A percentile compares a stretch with the other conserved stretches of the same genome.
Evolutionary conservation across 441 rosid species (phyloP).

Genomic region (Breynia disticha): DNA sequence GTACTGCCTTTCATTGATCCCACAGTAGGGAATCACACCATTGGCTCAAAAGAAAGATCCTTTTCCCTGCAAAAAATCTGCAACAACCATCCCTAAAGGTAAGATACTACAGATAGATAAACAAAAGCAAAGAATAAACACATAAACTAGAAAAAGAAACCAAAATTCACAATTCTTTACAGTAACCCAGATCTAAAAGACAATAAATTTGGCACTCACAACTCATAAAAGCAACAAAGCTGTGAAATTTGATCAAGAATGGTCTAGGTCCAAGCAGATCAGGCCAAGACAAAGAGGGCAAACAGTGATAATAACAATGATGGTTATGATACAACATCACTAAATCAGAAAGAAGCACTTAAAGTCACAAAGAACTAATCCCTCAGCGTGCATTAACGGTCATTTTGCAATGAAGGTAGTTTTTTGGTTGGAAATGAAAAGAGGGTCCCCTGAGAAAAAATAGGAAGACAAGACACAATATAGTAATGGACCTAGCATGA

Average conservation of each 20-base stretch:
- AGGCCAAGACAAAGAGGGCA: conserved; percentile 16
- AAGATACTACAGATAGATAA: conserved; percentile 41
- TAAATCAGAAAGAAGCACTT: conserved; percentile 6
- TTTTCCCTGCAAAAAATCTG: conserved; percentile 54
- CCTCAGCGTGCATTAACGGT: conserved; percentile 30
- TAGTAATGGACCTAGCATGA: conserved; percentile 4
- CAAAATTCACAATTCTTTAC: conserved; percentile 32
- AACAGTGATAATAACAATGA: conserved; percentile 3
- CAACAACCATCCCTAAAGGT: conserved; percentile 29
- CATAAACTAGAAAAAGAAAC: conserved; percentile 14
- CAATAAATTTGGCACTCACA: conserved; percentile 20
- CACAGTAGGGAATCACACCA: conserved; percentile 27
- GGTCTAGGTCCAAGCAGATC: conserved; percentile 32
- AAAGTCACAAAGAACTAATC: conserved; percentile 11
- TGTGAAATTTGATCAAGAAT: conserved; percentile 19
- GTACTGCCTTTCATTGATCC: conserved; percentile 25
- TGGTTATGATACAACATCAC: conserved; percentile 30
- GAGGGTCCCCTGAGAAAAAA: too few species aligned
- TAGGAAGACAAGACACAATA: too few species aligned
- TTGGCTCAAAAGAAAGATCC: conserved; percentile 37
- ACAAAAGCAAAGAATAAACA: conserved; percentile 34
- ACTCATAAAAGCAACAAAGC: conserved; percentile 21
- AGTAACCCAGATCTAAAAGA: conserved; percentile 39
- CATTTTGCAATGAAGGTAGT: conserved; percentile 18
- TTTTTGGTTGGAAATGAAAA: conserved; percentile 11